Evolutionary conservation across 305 asterid genomes (phyloP).

Genomic region (Fraxinus floribunda): DNA sequence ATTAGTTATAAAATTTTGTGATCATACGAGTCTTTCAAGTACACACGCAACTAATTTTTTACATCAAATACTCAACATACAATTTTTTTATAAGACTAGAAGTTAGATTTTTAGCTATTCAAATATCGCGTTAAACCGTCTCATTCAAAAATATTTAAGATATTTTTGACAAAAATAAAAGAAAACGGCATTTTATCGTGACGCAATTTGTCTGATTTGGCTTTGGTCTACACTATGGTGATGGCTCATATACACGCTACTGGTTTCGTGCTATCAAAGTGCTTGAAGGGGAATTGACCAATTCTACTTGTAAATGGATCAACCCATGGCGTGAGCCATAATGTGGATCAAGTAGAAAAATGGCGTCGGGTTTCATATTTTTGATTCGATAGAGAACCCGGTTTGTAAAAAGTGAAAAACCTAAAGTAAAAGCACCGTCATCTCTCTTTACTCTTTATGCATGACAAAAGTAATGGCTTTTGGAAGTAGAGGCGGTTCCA

Average conservation of each 20-base stretch:
- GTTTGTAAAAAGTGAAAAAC: slow-evolving; percentile 5
- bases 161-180: not conserved
- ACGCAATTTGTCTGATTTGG: not conserved
- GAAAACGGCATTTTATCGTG: not conserved
- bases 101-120: not conserved
- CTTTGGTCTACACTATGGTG: not conserved
- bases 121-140: not conserved
- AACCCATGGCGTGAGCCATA: not conserved
- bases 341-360: not conserved
- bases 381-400: not conserved
- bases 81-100: not conserved
- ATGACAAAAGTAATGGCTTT: slow-evolving; percentile 28
- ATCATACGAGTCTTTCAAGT: not conserved
- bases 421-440: slow-evolving; percentile 18
- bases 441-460: not conserved
- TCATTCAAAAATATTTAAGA: not conserved
- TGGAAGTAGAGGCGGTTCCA: slow-evolving; percentile 17
- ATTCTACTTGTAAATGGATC: not conserved
- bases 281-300: not conserved
- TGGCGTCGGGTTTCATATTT: not conserved
- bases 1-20: not conserved
- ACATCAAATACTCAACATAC: not conserved
- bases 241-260: not conserved
- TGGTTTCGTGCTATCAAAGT: not conserved
- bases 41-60: not conserved